Base-by-base conservation (phyloP, 805 yeast genomes). In the Teunomyces gatunensis region DNA sequence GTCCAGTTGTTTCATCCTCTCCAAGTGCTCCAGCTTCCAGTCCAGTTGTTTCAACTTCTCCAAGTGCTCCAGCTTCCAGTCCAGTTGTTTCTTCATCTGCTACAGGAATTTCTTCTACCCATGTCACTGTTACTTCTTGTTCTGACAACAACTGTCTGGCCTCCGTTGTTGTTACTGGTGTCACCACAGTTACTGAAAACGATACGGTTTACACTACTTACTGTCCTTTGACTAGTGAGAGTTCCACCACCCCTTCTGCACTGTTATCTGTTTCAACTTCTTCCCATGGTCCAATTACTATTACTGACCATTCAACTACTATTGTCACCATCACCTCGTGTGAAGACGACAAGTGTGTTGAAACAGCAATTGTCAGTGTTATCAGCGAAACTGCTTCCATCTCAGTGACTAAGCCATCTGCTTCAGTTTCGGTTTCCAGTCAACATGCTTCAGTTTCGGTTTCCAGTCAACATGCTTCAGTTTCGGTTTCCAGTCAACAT, bases 81-180 rank as follows among this genome's bases (percentile, higher is more conserved):
- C 28, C 48, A 5, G 21, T 29, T 20, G 15, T 34, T 17, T 6
- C 29, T 6, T 33, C 45, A 20, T 39, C 45, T 6, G 29, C 48
- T 34, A 18, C 48, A 4, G 11, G 29, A 5, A 20, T 34, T 13
- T 28, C 29, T 36, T 65, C 71, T 43, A 64, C 68, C 23, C 50
- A 63, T 42, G 49, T 67, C 42, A 67, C 71, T 50, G 57, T 64
- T 50, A 65, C 74, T 45, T 61, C 70, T 42, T 69, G 74, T 55
- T 54, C 64, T 17, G 61, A 61, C 49, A 47, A 64, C 59, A 53
- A 46, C 36, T 69, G 75, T 51, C 13, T 45, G 6, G 49, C 28
- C 11, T 49, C 46, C 11, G 51, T 60, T 42, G 50, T 46, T 20
- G 65, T 71, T 53, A 68, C 73, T 42, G 71, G 71, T 60, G 50